Conservation (phyloP, 2,329 filamentous ascomycete genomes). For the Trichoderma sp. region DNA sequence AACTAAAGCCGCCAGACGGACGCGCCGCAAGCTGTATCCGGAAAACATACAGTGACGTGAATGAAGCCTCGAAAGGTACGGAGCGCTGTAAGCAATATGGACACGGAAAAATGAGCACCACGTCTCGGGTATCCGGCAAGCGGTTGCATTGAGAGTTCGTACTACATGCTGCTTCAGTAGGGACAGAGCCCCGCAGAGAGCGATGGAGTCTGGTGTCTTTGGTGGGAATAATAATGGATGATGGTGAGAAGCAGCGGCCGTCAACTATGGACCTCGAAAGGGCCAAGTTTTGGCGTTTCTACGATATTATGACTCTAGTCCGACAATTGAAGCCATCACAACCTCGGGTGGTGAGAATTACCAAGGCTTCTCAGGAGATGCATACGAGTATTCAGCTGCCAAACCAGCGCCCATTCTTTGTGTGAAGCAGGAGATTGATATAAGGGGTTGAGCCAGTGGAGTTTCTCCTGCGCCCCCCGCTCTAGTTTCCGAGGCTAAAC, state of each 20-base stretch:
- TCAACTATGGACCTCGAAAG: neutral
- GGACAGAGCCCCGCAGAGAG: neutral
- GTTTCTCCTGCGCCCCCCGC: slow-evolving; percentile 6
- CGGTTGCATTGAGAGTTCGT: neutral
- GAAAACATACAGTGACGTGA: neutral
- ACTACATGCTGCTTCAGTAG: neutral
- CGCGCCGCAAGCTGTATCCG: neutral
- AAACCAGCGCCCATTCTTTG: neutral
- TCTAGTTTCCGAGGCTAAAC: neutral
- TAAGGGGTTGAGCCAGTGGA: slow-evolving; percentile 8
- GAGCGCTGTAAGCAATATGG: slow-evolving; percentile 2
- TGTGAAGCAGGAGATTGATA: neutral
- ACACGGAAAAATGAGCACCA: neutral
- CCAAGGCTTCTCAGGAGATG: neutral
- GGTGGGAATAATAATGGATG: neutral
- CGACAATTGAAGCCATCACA: neutral
- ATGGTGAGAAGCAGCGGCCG: neutral
- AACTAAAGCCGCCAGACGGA: neutral
- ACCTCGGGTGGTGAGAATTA: neutral
- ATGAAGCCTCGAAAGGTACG: neutral
- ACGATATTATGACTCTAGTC: neutral
- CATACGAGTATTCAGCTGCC: neutral
- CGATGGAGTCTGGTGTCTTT: neutral
- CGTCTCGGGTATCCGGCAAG: slow-evolving; percentile 8
- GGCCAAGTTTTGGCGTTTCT: neutral